Evolutionary conservation across 2,329 filamentous ascomycete species (phyloP), one percentile per base, ranked within the genome.

Genomic region (Ophiostoma sp.): DNA sequence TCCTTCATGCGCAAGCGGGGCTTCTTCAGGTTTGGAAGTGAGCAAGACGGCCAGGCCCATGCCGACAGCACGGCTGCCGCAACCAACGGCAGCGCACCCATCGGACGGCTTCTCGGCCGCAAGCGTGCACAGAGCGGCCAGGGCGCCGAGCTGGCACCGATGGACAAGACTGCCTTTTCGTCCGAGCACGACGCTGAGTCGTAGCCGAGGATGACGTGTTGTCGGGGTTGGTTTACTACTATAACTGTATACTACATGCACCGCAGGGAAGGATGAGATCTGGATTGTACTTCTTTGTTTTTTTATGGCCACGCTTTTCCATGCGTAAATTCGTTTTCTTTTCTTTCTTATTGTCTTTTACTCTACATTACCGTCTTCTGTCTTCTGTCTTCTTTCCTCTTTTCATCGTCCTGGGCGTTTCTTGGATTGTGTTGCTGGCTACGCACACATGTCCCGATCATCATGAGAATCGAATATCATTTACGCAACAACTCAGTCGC

Each of bases 11-110:
- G 84, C 16, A 93, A 92, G 81, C 93, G 92, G 80, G 88, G 87
- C 69, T 92, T 98, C 72, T 84, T 92, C 65, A 88, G 90, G 72
- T 93, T 97, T 74, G 89, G 89, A 66, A 90, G 93, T 38, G 78
- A 80, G 67, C 77, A 80, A 68, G 75, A 63, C 64, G 52, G 9
- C 60, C 36, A 36, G 38, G 38, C 36, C 58, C 5, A 41, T 2
- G 27, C 36, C 38, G 38, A 40, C 58, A 42, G 38, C 11, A 62
- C n/a, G 27, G 11, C 9, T 4, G 38, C 16, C 36, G n/a, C 27
- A 6, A 76, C 80, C 76, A 76, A 80, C 27, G 27, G 27, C 52
- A 40, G n/a, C 38, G 40, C 60, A 8, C 41, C 66, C 40, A 45
- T 74, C 77, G 83, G 85, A 77, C 76, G 83, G 66, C 91, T 93